Evolutionary conservation across 2,329 filamentous ascomycete species (phyloP), one percentile per base, ranked within the genome.

Genomic region (Aspergillus jensenii): DNA sequence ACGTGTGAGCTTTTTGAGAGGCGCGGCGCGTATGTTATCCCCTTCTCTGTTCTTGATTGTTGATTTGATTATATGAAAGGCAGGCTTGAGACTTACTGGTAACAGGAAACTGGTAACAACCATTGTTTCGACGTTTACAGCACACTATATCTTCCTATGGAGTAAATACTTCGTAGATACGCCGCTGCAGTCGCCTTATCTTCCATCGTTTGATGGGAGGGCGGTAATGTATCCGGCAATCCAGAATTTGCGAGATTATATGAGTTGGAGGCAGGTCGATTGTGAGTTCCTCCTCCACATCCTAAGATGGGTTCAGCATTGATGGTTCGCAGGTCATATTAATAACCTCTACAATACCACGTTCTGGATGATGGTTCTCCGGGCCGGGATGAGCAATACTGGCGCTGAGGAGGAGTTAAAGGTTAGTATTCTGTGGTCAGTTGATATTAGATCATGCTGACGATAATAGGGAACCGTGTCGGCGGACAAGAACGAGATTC

Each of bases 321-420:
- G 6, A 12, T 40, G 11, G 25, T 4, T 23, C 12, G 33, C 59
- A 93, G 90, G 90, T 64, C 95, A 99, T 72, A 96, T 99, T 67
- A 99, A 99, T 75, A 99, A 99, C 69, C 84, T 99, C 4, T 99
- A 97, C 76, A 99, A 99, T 73, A 99, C 95, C 0, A 91, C 91
- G 0, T 98, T 98, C 74, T 99, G 95, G 95, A 82, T 88, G 1
- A 80, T 99, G 67, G 89, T 98, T 21, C 86, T 91, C 62, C 79
- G 86, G 48, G 93, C 90, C 2, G 90, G 88, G 0, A 83, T 95
- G 79, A 87, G 84, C 52, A 84, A 86, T 31, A 88, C 87, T 51
- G 89, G 91, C 58, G 95, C 95, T 0, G 93, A 98, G 72, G 84
- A 89, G 68, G 84, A 85, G 59, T 82, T 99, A 45, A 87, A 90